phyloP scores from a whole-genome alignment of 352 stramenopile genomes.

The Phytophthora aleatoria region DNA sequence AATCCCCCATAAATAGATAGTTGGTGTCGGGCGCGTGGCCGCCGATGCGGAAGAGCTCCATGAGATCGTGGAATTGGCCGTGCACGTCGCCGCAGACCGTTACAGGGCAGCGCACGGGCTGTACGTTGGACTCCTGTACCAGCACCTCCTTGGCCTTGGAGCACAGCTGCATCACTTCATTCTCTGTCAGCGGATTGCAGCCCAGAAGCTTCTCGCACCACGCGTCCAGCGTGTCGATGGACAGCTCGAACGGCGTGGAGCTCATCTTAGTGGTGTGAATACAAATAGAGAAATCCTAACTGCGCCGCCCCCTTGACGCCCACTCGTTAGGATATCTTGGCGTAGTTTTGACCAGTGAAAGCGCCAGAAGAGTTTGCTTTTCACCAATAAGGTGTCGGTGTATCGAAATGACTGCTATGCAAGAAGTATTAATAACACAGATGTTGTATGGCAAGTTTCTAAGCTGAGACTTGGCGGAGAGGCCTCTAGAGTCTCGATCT shows the following conservation, averaged over 20 bases:
- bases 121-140: constrained; percentile 97
- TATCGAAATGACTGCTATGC: neutral
- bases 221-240: constrained; percentile 90
- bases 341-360: constrained; percentile 3
- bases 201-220: constrained; percentile 95
- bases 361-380: neutral
- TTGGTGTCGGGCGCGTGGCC: constrained; percentile 89
- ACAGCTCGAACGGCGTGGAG: constrained; percentile 69
- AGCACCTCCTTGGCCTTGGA: constrained; percentile 96
- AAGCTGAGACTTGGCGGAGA: too few relatives aligned
- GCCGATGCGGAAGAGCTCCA: constrained; percentile 94
- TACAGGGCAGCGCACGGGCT: constrained; percentile 96
- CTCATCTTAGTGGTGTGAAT: constrained; percentile 35
- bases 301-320: constrained; percentile 2
- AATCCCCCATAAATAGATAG: constrained; percentile 86
- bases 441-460: too few relatives aligned
- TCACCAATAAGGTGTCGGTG: neutral
- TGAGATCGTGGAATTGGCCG: constrained; percentile 98
- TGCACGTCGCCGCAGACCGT: constrained; percentile 98
- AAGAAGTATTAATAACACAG: neutral
- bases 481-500: constrained; percentile 12
- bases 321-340: neutral
- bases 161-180: constrained; percentile 95
- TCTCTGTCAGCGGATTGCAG: constrained; percentile 95
- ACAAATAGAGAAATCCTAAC: constrained; percentile 18